Evolutionary conservation across 169 alveolate genomes (phyloP).

Genomic region (Cryptosporidium ryanae): DNA sequence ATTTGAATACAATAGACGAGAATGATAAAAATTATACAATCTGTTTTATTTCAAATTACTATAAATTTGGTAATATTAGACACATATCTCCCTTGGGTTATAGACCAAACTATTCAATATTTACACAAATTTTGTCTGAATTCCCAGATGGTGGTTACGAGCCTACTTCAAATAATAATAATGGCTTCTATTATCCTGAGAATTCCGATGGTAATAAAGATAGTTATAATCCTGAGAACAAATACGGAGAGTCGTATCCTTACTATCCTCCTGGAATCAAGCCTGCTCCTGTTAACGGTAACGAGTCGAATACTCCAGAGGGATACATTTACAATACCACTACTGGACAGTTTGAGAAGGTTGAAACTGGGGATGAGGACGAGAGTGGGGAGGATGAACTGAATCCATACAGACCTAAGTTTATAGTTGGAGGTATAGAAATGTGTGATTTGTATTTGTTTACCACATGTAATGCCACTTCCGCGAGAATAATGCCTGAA

Average conservation of each 20-base stretch:
- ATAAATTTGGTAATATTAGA: constrained; percentile 16
- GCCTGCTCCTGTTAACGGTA: constrained; percentile 26
- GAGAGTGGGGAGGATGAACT: background rate
- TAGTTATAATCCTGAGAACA: constrained; percentile 2
- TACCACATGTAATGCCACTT: constrained; percentile 28
- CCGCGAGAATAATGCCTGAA: constrained; percentile 31
- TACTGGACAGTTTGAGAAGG: constrained; percentile 28
- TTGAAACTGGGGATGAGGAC: background rate
- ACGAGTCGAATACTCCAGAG: background rate
- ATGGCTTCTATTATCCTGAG: constrained; percentile 21
- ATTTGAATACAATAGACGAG: constrained; percentile 31
- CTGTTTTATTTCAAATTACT: background rate
- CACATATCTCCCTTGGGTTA: constrained; percentile 52
- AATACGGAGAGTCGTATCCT: constrained; percentile 11
- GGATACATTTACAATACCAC: constrained; percentile 13
- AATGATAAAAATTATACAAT: constrained; percentile 8
- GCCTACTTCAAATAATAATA: background rate
- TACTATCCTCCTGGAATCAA: constrained; percentile 32
- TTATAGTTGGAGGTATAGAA: constrained; percentile 5
- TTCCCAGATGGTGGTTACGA: constrained; percentile 47
- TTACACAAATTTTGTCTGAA: constrained; percentile 1
- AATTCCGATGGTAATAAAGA: background rate
- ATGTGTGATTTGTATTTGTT: constrained; percentile 22
- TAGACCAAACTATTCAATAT: constrained; percentile 34
- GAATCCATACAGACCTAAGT: constrained; percentile 17